These are phyloP conservation scores for Salix udensis DNA, from an alignment of 345 rosid genomes.

Conservation along the genomic window DNA sequence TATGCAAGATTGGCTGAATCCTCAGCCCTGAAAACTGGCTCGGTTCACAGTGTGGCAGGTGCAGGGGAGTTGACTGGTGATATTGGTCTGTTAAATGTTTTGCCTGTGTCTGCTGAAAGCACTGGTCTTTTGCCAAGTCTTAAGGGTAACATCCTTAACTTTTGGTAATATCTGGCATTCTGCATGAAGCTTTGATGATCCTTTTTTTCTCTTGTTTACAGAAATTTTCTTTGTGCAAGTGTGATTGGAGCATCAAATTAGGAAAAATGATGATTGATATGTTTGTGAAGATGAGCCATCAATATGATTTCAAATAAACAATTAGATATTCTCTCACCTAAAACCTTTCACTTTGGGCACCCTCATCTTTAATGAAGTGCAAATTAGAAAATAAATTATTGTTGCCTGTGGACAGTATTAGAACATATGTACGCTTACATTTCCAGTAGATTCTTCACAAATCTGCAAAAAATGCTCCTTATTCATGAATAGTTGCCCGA, in stretches of 20 bases:
- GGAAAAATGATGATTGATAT: too few species aligned
- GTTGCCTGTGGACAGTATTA: too few species aligned
- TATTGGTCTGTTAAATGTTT: constrained; percentile 36
- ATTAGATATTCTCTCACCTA: too few species aligned
- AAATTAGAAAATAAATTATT: too few species aligned
- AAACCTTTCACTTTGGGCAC: too few species aligned
- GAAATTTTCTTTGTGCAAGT: too few species aligned
- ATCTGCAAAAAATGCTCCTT: background rate
- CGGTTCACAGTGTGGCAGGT: constrained; percentile 22
- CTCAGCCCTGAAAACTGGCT: constrained; percentile 25
- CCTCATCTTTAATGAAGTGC: too few species aligned
- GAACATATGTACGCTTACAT: too few species aligned
- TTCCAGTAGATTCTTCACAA: background rate
- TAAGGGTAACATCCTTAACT: constrained; percentile 35
- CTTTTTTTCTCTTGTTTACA: background rate
- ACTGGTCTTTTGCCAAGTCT: constrained; percentile 68
- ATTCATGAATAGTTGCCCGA: background rate
- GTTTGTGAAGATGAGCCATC: too few species aligned
- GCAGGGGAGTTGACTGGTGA: constrained; percentile 31
- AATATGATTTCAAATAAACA: too few species aligned
- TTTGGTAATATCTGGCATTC: background rate
- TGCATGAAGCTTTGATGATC: background rate
- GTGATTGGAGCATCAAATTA: too few species aligned
- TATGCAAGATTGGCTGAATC: constrained; percentile 64
- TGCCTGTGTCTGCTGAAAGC: constrained; percentile 84